phyloP scores from a whole-genome alignment of 352 stramenopile species.

The Phytophthora meadii region DNA sequence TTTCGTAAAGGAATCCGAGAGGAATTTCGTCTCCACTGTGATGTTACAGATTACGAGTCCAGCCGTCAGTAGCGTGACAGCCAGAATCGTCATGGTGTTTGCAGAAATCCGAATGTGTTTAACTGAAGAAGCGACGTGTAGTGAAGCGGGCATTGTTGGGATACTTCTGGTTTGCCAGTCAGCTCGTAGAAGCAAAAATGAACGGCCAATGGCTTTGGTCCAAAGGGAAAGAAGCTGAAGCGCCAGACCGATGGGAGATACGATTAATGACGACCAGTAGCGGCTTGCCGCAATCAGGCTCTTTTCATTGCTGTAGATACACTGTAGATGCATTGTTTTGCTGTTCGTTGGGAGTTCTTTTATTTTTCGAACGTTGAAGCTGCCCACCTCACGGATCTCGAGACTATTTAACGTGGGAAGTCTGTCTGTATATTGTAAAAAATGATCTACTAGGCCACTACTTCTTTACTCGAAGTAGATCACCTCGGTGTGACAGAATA shows the following conservation, averaged over 20 bases:
- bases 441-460: too few species aligned
- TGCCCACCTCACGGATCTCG: constrained; percentile 4
- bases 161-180: not conserved
- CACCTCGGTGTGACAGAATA: too few species aligned
- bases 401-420: too few species aligned
- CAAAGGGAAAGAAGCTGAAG: not conserved
- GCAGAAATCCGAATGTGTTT: not conserved
- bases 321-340: constrained; percentile 10
- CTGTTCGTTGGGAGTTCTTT: constrained; percentile 10
- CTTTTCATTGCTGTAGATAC: constrained; percentile 11
- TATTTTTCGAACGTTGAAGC: not conserved
- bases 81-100: constrained; percentile 4
- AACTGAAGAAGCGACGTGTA: not conserved
- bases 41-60: constrained; percentile 3
- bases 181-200: constrained; percentile 1
- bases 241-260: not conserved
- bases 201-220: not conserved
- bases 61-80: not conserved
- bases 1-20: not conserved
- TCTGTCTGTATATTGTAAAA: too few species aligned
- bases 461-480: too few species aligned
- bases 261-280: not conserved
- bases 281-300: not conserved
- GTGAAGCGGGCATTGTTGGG: not conserved
- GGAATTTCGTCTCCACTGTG: constrained; percentile 8